Base-by-base conservation (phyloP, 495 filamentous ascomycete species). In the Tetracladium setigerum region DNA sequence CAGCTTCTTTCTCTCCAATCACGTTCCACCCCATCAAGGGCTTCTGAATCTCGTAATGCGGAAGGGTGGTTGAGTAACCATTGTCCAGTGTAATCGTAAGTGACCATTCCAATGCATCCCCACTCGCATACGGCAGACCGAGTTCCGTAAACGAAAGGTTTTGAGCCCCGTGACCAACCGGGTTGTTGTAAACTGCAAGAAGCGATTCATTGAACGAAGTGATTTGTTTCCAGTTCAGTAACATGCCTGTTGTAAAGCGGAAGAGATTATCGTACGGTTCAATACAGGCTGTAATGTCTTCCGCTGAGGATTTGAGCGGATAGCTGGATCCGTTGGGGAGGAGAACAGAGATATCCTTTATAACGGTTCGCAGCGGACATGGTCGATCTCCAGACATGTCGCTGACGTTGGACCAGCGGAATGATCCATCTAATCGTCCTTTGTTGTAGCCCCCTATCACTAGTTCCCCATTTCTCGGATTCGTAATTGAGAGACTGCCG, bases 191-290 rank as follows among this genome's bases (percentile, higher is more conserved):
- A 27, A 27, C 22, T 3, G 22, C 16, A 14, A 51, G 24, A 6
- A 46, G 22, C 13, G 27, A 22, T 15, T 51, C 48, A 27, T 51
- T 38, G 31, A 51, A 51, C 8, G 14, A 30, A 6, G 48, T 51
- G 15, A 45, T 45, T 24, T 45, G n/a, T 47, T 54, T 54, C 38
- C 37, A 54, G 39, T 40, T 45, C 27, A 43, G 31, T 10, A 54
- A 33, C 52, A 54, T 54, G 49, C 47, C 48, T 7, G 37, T 16
- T 5, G 52, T 54, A 38, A 52, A 54, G 37, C 52, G 47, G 32
- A 54, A 54, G 38, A 54, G 15, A 32, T 54, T 54, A 24, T 54
- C 52, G 40, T 54, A 54, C 5, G 52, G 52, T 35, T 54, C 52
- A 31, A 54, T 54, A 32, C 52, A 54, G 9, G 52, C 47, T 13